Percentiles rank a stretch among this genome's conserved stretches.
phyloP scores from a whole-genome alignment of 306 rosid species.

The Amphicarpaea edgeworthii region DNA sequence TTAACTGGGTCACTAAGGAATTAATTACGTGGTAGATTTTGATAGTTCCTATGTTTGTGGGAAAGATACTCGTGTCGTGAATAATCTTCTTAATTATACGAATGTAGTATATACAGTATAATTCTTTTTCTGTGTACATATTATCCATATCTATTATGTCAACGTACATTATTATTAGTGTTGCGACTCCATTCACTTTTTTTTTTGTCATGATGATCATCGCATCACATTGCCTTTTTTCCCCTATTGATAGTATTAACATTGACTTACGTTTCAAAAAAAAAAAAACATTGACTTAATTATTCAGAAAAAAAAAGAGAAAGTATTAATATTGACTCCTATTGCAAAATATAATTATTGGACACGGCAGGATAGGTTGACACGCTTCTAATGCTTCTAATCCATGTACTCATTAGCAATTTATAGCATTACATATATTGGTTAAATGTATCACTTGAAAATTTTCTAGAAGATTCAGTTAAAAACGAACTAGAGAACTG shows the following conservation, averaged over 20 bases:
- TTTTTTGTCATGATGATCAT: neutral
- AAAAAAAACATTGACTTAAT: too few relatives aligned
- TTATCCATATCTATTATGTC: constrained; percentile 8
- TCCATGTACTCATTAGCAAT: neutral
- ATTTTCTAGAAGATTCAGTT: neutral
- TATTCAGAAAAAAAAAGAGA: too few relatives aligned
- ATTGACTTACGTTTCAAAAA: too few relatives aligned
- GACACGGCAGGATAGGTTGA: constrained; percentile 18
- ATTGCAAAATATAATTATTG: neutral
- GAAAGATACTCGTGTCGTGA: neutral
- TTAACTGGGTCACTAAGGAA: neutral
- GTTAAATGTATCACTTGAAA: neutral
- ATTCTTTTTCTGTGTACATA: neutral
- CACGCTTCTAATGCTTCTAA: neutral
- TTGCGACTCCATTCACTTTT: neutral
- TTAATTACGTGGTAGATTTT: constrained; percentile 19
- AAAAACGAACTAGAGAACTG: neutral
- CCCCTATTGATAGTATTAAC: neutral
- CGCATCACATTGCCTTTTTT: neutral
- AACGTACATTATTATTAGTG: constrained; percentile 6
- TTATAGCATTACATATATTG: neutral
- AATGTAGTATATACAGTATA: too few relatives aligned
- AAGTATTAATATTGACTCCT: constrained; percentile 2
- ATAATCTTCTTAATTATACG: neutral
- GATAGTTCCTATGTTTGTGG: constrained; percentile 12